Conservation (phyloP, 805 yeast species). For the Kuraishia floccosa region DNA sequence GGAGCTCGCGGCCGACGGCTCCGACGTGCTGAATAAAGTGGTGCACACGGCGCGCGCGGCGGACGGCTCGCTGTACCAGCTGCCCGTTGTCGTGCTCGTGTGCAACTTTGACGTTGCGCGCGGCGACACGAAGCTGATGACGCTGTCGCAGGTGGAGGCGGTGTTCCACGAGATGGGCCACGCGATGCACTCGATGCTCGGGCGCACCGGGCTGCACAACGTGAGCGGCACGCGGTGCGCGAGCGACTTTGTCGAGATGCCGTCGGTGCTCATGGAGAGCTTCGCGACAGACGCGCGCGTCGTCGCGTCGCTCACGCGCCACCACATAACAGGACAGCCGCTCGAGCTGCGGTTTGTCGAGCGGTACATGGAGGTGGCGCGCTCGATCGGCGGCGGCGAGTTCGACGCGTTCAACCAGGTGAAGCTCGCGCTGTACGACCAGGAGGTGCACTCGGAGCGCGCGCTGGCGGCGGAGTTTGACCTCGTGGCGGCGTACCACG, state of each 20-base stretch:
- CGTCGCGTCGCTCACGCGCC: slow-evolving; percentile 58
- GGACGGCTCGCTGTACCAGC: slow-evolving; percentile 48
- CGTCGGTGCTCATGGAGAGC: slow-evolving; percentile 92
- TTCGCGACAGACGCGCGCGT: slow-evolving; percentile 81
- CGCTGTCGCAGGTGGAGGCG: slow-evolving; percentile 79
- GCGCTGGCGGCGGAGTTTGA: slow-evolving; percentile 33
- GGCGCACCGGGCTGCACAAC: slow-evolving; percentile 81
- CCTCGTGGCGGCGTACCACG: slow-evolving; percentile 53
- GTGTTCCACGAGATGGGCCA: slow-evolving; percentile 98
- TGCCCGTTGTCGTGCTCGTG: slow-evolving; percentile 83
- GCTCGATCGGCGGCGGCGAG: slow-evolving; percentile 55
- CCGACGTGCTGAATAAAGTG: slow-evolving; percentile 20
- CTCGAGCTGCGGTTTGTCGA: slow-evolving; percentile 39
- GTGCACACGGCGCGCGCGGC: slow-evolving; percentile 22
- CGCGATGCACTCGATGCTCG: slow-evolving; percentile 96
- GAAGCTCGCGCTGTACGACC: slow-evolving; percentile 85
- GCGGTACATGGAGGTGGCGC: slow-evolving; percentile 37
- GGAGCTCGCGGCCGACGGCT: slow-evolving; percentile 29
- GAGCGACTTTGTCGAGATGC: slow-evolving; percentile 93
- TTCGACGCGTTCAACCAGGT: slow-evolving; percentile 80
- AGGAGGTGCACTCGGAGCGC: slow-evolving; percentile 49
- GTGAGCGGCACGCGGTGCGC: slow-evolving; percentile 92
- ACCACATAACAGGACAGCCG: slow-evolving; percentile 53
- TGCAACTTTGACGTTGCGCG: slow-evolving; percentile 58
- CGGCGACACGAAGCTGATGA: slow-evolving; percentile 33